phyloP scores from a whole-genome alignment of 768 basidiomycete genomes.

The Rhodotorula diobovata region DNA sequence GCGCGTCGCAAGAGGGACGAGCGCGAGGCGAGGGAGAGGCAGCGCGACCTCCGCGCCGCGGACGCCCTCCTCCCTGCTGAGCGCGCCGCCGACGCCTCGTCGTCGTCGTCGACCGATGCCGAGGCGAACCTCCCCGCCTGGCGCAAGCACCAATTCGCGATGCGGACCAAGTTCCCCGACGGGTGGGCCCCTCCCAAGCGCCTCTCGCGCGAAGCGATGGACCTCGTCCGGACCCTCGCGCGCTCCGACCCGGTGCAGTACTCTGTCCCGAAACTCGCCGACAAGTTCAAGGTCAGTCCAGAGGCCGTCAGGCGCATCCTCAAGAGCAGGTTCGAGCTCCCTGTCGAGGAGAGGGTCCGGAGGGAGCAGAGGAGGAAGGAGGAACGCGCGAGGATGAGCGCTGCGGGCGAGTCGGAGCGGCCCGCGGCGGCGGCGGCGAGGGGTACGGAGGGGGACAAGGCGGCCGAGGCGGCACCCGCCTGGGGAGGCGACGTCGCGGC shows the following conservation, averaged over 20 bases:
- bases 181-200: slow-evolving; percentile 72
- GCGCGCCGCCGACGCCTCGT: too few relatives aligned
- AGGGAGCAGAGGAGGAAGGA: slow-evolving; percentile 40
- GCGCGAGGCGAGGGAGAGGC: not conserved
- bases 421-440: too few relatives aligned
- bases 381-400: slow-evolving; percentile 22
- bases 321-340: slow-evolving; percentile 67
- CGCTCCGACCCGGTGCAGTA: slow-evolving; percentile 61
- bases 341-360: slow-evolving; percentile 49
- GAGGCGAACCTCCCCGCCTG: slow-evolving; percentile 6
- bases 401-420: too few relatives aligned
- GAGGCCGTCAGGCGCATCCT: slow-evolving; percentile 77
- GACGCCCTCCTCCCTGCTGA: not conserved
- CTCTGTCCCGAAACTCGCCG: slow-evolving; percentile 64
- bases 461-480: not conserved
- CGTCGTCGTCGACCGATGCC: not conserved
- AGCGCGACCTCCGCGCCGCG: too few relatives aligned
- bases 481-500: slow-evolving; percentile 33
- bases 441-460: too few relatives aligned
- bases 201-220: slow-evolving; percentile 77
- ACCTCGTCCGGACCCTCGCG: slow-evolving; percentile 66
- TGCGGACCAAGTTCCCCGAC: not conserved
- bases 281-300: slow-evolving; percentile 70
- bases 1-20: not conserved
- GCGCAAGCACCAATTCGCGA: not conserved